Evolutionary conservation across 352 stramenopile species (phyloP).

Genomic region (Pythium aquatile): DNA sequence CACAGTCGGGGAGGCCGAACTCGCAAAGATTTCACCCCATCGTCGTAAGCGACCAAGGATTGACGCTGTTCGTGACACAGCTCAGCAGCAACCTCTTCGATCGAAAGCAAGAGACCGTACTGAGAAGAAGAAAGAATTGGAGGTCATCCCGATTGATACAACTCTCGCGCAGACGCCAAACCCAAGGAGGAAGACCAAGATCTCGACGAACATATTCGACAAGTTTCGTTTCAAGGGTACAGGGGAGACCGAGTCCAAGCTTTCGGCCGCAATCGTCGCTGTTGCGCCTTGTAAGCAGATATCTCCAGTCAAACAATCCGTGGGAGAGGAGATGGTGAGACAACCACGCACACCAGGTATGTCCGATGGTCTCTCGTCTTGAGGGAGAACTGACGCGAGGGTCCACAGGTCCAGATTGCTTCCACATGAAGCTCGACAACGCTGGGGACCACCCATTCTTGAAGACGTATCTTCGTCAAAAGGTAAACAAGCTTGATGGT

Average conservation of each 20-base stretch:
- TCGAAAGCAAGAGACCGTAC: background rate
- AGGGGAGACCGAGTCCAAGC: background rate
- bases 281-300: background rate
- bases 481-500: background rate
- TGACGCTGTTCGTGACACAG: background rate
- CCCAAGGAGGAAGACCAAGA: background rate
- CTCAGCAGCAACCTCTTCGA: background rate
- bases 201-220: slow-evolving; percentile 9
- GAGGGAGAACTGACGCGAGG: background rate
- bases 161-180: background rate
- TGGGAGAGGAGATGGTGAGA: background rate
- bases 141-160: background rate
- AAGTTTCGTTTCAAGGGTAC: slow-evolving; percentile 19
- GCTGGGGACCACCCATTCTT: slow-evolving; percentile 11
- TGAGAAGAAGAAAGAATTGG: background rate
- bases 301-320: background rate
- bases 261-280: background rate
- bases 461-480: slow-evolving; percentile 10
- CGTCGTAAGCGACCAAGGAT: background rate
- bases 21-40: background rate
- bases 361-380: background rate
- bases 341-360: background rate
- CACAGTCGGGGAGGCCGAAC: background rate
- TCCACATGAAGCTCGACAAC: background rate
- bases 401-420: background rate